Base-by-base conservation (phyloP, 176 grass and related monocot species). In the Phragmites australis region DNA sequence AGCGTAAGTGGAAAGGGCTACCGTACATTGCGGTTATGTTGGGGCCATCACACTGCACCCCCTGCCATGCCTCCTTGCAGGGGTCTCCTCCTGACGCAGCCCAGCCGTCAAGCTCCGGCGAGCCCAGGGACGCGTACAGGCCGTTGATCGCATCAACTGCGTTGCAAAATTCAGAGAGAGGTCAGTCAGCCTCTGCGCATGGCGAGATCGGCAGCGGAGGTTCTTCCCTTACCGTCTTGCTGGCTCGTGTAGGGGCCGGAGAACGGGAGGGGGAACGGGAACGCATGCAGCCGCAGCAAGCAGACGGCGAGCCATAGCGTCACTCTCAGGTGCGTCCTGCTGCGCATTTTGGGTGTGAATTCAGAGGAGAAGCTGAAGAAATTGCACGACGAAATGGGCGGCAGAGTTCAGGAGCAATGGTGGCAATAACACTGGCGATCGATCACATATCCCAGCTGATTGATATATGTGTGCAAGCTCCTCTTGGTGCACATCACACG, bases 111-210 rank as follows among this genome's bases (percentile, higher is more conserved):
- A 93, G 91, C 48, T 62, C 74, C 63, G 88, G 91, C 44, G 73
- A 88, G 27, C 78, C 91, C 63, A 93, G 58, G 0, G 73, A 44
- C 25, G 30, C 10, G 31, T 90, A 93, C 29, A 93, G 44, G 69
- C 66, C 80, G 86, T 90, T 93, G 42, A 93, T 72, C 11, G 91
- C 91, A 83, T 83, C 83, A 56, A 90, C 91, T 93, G 81, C 62
- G 50, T 4, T 0, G 46, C 1, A 34, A 6, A 2, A 6, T 1
- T 9, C 32, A 23, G 70, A 56, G 21, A 17, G 22, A 75, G 17
- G n/a, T 32, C 14, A 25, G n/a, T 32, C 14, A 61, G 27, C 58
- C 58, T 14, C 3, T 27, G 56, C 2, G 23, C 11, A 30, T 60
- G 4, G 26, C 12, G 5, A 15, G 6, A 11, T 3, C 57, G 11